Base-by-base conservation (phyloP, 208 protist species). In the Acanthamoeba triangularis region DNA sequence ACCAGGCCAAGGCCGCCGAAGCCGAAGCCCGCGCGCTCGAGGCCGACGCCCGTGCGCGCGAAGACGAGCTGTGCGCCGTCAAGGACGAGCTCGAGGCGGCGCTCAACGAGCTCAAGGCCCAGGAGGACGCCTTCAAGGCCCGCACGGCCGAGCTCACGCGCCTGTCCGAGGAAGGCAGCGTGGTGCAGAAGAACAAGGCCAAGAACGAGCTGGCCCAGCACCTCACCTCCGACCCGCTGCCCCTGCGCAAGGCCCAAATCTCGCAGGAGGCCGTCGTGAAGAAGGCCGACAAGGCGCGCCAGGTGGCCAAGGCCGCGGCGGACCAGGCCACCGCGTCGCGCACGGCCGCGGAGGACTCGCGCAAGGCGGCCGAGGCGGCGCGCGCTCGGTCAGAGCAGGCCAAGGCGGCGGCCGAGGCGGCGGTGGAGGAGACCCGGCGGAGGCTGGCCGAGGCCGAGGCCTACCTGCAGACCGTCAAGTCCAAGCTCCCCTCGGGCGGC, bases 11-110 rank as follows among this genome's bases (percentile, higher is more conserved):
- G 61, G 56, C 88, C 61, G 20, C 54, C 14, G 61, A 93, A 47
- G 88, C 88, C 35, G 88, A 93, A 61, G 88, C 82, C 6, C 10
- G 37, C 11, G 82, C 49, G 20, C n/a, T n/a, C 63, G 88, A 93
- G 59, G 88, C 88, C 28, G 88, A 37, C 91, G 88, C 88, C 30
- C 18, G 67, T 0, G 59, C 88, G 52, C 54, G 88, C 61, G 59
- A 93, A 28, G 88, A 93, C 30, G 88, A 93, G 35, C 88, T 93
- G 63, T 61, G 25, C 7, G 44, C 35, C 8, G 61, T 52, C 41
- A 90, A 95, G 67, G 69, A 52, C 28, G 93, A 95, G 72, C 93
- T 95, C n/a, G 44, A 87, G 47, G 93, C 63, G 1, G 93, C 93
- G 23, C 33, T 95, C 30, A 44, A 90, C 69, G 93, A 88, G 44